These are phyloP conservation scores for Tuber microsphaerosporum DNA, from an alignment of 495 filamentous ascomycete genomes.

Conservation along the genomic window DNA sequence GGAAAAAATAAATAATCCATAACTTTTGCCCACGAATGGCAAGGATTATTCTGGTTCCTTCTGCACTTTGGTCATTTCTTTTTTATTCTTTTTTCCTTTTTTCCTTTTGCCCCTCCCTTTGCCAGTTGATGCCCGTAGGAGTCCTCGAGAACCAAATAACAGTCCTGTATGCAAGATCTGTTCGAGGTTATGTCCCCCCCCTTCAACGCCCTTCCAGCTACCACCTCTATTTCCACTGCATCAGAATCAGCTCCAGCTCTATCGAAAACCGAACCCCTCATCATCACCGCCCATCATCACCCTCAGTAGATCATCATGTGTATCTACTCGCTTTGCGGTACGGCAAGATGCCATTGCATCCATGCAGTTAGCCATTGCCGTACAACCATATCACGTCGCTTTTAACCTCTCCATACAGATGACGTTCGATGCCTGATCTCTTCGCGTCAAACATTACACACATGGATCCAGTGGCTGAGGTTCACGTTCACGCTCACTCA, in stretches of 20 bases:
- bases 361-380: slow-evolving; percentile 5
- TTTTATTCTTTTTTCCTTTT: neutral
- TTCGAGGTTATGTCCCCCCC: neutral
- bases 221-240: neutral
- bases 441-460: slow-evolving; percentile 2
- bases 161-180: neutral
- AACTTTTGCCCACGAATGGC: neutral
- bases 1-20: slow-evolving; percentile 6
- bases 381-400: neutral
- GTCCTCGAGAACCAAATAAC: neutral
- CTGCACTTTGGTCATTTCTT: neutral
- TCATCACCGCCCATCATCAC: neutral
- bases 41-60: neutral
- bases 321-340: slow-evolving; percentile 2
- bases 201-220: neutral
- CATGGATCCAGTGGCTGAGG: slow-evolving; percentile 4
- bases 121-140: neutral
- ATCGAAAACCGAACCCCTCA: slow-evolving; percentile 1
- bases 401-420: neutral
- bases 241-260: neutral
- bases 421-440: slow-evolving; percentile 1
- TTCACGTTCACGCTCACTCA: neutral
- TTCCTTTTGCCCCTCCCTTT: too few species aligned
- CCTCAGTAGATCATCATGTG: neutral
- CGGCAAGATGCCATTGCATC: neutral